Evolutionary conservation across 192 early-diverging fungal species (phyloP).

Genomic region (Dimargaris xerosporica): DNA sequence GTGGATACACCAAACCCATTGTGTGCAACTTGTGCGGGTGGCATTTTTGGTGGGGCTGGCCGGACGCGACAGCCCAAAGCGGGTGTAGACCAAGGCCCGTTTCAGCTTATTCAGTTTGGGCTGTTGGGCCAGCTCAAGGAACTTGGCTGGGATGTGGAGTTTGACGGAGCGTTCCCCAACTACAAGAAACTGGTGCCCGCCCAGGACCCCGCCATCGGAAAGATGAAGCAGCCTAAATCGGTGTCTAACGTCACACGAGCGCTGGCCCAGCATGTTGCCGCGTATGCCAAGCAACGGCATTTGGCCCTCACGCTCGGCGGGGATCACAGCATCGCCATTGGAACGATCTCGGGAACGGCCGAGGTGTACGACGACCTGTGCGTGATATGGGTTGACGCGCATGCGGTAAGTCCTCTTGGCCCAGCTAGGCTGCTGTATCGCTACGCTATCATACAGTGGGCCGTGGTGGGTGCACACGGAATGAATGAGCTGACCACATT

Average conservation of each 20-base stretch:
- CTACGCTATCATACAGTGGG: too few relatives aligned
- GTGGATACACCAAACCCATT: too few relatives aligned
- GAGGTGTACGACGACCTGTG: constrained; percentile 62
- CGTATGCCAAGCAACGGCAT: constrained; percentile 44
- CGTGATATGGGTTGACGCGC: constrained; percentile 91
- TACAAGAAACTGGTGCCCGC: constrained; percentile 50
- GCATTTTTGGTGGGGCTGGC: too few relatives aligned
- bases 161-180: constrained; percentile 54
- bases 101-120: constrained; percentile 68
- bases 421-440: too few relatives aligned
- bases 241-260: constrained; percentile 62
- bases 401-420: constrained; percentile 44
- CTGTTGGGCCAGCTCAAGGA: constrained; percentile 65
- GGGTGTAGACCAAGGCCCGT: constrained; percentile 82
- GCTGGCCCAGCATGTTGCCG: constrained; percentile 46
- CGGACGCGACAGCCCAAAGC: constrained; percentile 40
- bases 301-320: constrained; percentile 85
- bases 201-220: constrained; percentile 53
- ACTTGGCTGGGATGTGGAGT: constrained; percentile 65
- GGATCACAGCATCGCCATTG: constrained; percentile 89
- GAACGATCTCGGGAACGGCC: constrained; percentile 67
- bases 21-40: too few relatives aligned
- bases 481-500: too few relatives aligned
- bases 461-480: too few relatives aligned
- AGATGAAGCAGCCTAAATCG: constrained; percentile 71